Evolutionary conservation across 805 yeast genomes (phyloP).

Genomic region (Hanseniaspora lindneri): DNA sequence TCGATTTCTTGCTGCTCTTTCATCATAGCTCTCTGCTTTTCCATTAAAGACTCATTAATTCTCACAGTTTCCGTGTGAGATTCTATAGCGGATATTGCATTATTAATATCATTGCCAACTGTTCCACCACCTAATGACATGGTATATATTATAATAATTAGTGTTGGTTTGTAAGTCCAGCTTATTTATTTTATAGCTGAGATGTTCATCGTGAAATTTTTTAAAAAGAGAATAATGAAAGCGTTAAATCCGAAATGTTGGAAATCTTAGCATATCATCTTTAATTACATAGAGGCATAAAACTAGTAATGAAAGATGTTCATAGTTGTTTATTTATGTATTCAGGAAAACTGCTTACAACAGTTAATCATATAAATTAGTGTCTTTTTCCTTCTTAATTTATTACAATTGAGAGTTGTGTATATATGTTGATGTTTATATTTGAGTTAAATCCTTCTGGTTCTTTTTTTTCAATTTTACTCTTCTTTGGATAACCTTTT

Average conservation of each 20-base stretch:
- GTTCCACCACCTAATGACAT: conserved; percentile 16
- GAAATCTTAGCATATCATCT: too few relatives aligned
- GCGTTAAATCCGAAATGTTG: neutral
- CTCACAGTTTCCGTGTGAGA: conserved; percentile 11
- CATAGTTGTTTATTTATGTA: too few relatives aligned
- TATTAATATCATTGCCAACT: conserved; percentile 14
- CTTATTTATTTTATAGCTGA: too few relatives aligned
- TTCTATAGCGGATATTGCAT: conserved; percentile 14
- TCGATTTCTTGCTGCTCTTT: conserved; percentile 14
- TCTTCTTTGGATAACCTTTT: conserved; percentile 9
- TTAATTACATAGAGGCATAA: too few relatives aligned
- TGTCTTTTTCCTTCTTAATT: too few relatives aligned
- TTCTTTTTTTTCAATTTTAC: conserved; percentile 6
- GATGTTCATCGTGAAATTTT: too few relatives aligned
- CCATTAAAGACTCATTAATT: conserved; percentile 6
- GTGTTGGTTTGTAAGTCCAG: too few relatives aligned
- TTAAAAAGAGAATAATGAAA: too few relatives aligned
- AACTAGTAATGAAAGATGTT: too few relatives aligned
- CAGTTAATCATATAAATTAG: too few relatives aligned
- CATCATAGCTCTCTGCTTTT: conserved; percentile 6
- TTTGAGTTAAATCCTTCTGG: neutral
- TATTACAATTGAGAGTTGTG: neutral
- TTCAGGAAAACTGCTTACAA: too few relatives aligned
- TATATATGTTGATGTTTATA: neutral
- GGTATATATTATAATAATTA: too few relatives aligned